Base-by-base conservation (phyloP, 1,139 yeast species). In the Groenewaldozyma sp. region DNA sequence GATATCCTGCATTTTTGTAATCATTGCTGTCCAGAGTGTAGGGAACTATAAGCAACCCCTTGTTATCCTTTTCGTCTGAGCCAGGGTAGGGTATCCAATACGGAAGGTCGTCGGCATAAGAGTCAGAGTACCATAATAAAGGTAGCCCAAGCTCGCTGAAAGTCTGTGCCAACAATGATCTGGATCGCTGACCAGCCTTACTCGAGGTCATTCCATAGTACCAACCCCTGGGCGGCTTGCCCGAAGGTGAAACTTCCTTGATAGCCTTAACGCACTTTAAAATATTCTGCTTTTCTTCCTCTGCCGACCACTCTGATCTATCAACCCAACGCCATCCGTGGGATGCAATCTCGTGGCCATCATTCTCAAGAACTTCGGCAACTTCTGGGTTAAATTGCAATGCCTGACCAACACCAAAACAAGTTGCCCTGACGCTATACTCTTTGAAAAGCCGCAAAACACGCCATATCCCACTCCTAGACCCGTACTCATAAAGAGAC, bases 281-380 rank as follows among this genome's bases (percentile, higher is more conserved):
- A 38, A 62, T 57, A 48, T 51, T 51, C 28, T 58, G 62, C 33
- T 58, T 51, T 45, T 62, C 64, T 36, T 55, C 59, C 37, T 57
- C 64, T 27, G 59, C 59, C 10, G 54, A 35, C 27, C 49, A 38
- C 16, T 45, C 51, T 34, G 54, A 58, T 45, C 60, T 62, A 33
- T 64, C 62, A 41, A 62, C 59, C 68, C 68, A 63, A 45, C 68
- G 54, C 41, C 59, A 58, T 19, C 64, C 65, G 43, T 63, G 68
- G 28, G 63, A 59, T 10, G 65, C 68, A 40, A 64, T 60, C 43
- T 63, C 68, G 46, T 63, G 67, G 9, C 68, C 68, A 38, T 60
- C 66, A 42, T 63, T 56, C 35, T 57, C 60, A 41, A 60, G 51
- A 2, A 64, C 65, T 24, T 60, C 48, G 20, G 59, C 64, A 14